Base-by-base conservation (phyloP, 139 green algal species). In the Coelastrella sp. region DNA sequence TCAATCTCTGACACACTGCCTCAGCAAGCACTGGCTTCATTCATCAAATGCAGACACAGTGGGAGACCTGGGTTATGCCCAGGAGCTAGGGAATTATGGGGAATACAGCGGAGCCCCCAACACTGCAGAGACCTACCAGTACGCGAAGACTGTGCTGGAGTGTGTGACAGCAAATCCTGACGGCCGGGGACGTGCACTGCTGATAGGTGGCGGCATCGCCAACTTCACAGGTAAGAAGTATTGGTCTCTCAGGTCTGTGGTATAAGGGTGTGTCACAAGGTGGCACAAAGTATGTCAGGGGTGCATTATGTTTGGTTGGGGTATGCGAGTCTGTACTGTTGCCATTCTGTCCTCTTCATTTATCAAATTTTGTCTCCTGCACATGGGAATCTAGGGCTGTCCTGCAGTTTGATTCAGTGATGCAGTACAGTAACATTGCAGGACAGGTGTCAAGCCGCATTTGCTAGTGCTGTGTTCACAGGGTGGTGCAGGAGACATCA, bases 161-260 rank as follows among this genome's bases (percentile, higher is more conserved):
- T 93, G 93, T 74, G 90, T 35, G 4, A 88, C 91, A 10, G 82
- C 93, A 3, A 93, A 94, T 78, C 91, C 94, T 4, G 97, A 99
- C 78, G 96, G 95, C 59, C 92, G 94, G 0, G 82, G 88, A 0
- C 92, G 96, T 4, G 97, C 97, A 56, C 96, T 99, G 70, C 90
- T 99, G 22, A 95, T 99, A 19, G 97, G 97, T 27, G 97, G 97
- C 11, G 97, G 97, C 90, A 99, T 99, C 65, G 97, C 97, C 59
- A 99, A 99, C 94, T 99, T 99, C 92, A 99, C 97, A 10, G 84
- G 84, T 88, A 35, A 17, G 84, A 0, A 17, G 79, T 19, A 25
- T n/a, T 49, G 35, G 35, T 49, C 35, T 49, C 35, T 79, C 20
- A 15, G 73, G 73, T 27, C 9, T 79, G 73, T 27, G 12, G 20